Base-by-base conservation (phyloP, 305 asterid genomes). In the Salvia sclarea region DNA sequence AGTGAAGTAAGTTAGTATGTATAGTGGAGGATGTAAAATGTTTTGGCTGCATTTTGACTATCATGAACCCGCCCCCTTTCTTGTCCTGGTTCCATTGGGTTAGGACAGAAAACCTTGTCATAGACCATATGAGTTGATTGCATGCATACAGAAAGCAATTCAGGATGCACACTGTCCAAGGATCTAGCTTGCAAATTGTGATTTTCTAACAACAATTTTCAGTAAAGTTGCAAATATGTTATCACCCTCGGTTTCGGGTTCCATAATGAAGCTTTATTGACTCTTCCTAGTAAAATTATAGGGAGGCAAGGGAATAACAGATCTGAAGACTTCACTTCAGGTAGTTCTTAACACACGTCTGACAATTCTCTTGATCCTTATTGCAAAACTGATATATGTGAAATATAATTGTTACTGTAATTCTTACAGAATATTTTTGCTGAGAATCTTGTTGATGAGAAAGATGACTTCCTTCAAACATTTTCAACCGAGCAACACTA, bases 301-400 rank as follows among this genome's bases (percentile, higher is more conserved):
- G 99, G 97, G 93, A 57, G 99, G 98, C 81, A 89, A 84, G 74
- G 99, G 99, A 49, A 79, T 89, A 80, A 94, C 99, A 61, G 91
- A 89, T 71, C 82, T 94, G 63, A 87, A 86, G 81, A 76, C 91
- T 70, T 80, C 88, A 67, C 91, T 94, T 78, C 81, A 81, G 99
- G 98, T 94, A 82, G 64, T 48, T 24, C 38, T 76, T 12, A 52
- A 54, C 40, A 13, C 60, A 30, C 44, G 12, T 57, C 31, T 62
- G 33, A 54, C 30, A 41, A 20, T 41, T 67, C 11, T 16, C 64
- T 49, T 67, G 74, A 45, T 80, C 44, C 55, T 57, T 69, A 37
- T 47, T 28, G 5, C 68, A 70, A 61, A 68, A 37, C 50, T 48
- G 31, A 14, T 61, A 53, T 56, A 47, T 63, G 22, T 49, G 45